Conservation (phyloP, 208 protist species). For the Trypanosoma cruzi region DNA sequence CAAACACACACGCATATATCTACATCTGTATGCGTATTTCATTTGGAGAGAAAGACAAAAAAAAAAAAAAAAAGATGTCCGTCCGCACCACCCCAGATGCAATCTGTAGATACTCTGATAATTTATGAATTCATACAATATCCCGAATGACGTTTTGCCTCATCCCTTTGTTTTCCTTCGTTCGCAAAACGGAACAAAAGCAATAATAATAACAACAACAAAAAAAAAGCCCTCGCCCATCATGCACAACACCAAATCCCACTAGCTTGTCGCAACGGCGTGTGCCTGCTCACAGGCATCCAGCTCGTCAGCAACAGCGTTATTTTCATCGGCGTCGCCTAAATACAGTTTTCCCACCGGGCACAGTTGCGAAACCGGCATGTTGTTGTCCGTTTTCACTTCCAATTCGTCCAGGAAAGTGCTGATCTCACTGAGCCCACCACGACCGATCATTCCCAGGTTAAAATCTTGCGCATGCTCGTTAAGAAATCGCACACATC, state of each 20-base stretch:
- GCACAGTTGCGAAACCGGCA: conserved; percentile 89
- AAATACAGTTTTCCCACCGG: conserved; percentile 83
- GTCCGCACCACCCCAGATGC: no score
- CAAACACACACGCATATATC: no score
- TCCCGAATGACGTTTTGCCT: no score
- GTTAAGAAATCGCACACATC: conserved; percentile 95
- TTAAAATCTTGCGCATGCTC: conserved; percentile 96
- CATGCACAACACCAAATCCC: no score
- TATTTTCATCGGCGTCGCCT: conserved; percentile 87
- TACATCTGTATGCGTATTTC: conserved; percentile 8
- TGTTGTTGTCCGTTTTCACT: conserved; percentile 91
- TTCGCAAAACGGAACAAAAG: background rate
- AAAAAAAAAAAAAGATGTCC: conserved; percentile 2
- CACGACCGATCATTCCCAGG: conserved; percentile 95
- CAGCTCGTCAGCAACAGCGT: conserved; percentile 59
- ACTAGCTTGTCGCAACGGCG: conserved; percentile 20
- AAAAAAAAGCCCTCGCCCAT: background rate
- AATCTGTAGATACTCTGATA: no score
- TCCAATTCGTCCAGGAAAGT: conserved; percentile 93
- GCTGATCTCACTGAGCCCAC: conserved; percentile 93
- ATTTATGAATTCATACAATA: no score
- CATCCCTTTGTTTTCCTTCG: no score
- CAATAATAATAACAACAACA: conserved; percentile 2
- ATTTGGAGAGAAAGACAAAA: background rate
- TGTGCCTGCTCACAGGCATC: conserved; percentile 34